These are phyloP conservation scores for Tylopilus rubrobrunneus DNA, from an alignment of 768 basidiomycete genomes.

Conservation along the genomic window DNA sequence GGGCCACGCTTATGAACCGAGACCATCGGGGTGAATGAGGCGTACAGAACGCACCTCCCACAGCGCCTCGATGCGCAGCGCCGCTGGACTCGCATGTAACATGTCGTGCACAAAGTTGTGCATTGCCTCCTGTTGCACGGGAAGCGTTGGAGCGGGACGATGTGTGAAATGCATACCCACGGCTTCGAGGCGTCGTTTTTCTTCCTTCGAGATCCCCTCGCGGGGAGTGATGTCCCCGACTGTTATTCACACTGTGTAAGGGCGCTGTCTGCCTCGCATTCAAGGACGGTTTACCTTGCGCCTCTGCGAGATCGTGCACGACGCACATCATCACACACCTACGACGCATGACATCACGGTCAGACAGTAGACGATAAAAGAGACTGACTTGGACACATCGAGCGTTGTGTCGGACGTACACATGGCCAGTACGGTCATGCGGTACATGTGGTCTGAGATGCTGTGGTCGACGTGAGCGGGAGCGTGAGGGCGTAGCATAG, in stretches of 20 bases:
- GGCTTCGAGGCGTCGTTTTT: constrained; percentile 75
- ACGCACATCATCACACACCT: constrained; percentile 85
- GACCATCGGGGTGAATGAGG: no score
- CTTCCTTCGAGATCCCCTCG: constrained; percentile 78
- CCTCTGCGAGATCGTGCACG: constrained; percentile 96
- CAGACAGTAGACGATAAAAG: no score
- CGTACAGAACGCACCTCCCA: constrained; percentile 50
- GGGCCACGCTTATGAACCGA: not conserved
- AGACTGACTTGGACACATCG: constrained; percentile 65
- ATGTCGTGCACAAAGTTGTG: constrained; percentile 84
- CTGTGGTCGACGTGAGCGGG: constrained; percentile 33
- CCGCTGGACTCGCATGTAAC: constrained; percentile 72
- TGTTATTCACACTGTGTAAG: constrained; percentile 18
- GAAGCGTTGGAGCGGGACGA: not conserved
- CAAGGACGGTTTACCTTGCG: constrained; percentile 54
- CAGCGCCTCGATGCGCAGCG: constrained; percentile 60
- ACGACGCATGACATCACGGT: not conserved
- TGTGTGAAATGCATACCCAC: constrained; percentile 34
- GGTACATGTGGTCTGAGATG: constrained; percentile 96
- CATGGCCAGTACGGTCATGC: constrained; percentile 95
- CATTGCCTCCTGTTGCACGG: constrained; percentile 71
- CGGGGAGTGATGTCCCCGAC: constrained; percentile 94
- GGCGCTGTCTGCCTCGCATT: not conserved
- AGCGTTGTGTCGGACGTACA: constrained; percentile 71
- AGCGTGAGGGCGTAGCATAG: not conserved